Base-by-base conservation (phyloP, 352 stramenopile genomes). In the Globisporangium iwayamae region DNA sequence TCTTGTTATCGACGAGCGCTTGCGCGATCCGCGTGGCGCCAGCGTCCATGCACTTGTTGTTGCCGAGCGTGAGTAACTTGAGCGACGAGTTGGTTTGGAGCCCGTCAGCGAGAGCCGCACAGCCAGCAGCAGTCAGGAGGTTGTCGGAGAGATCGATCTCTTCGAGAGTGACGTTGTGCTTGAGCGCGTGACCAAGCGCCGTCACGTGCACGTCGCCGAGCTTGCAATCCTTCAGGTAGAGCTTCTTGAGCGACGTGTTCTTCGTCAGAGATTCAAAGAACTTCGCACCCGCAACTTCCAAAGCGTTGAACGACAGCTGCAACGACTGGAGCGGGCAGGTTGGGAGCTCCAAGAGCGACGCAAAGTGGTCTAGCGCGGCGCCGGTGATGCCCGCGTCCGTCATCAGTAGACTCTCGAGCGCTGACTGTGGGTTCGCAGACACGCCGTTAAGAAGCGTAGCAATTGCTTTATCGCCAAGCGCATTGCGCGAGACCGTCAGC, bases 91-190 rank as follows among this genome's bases (percentile, higher is more conserved):
- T 94, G 43, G 54, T 32, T 58, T 60, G 38, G 18, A 93, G 69
- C 8, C 79, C 83, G 0, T 74, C 54, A 0, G 75, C 74, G 20
- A 94, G 64, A 7, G 76, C 69, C 36, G 50, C 66, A 46, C 72
- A 83, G 4, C 70, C 65, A 22, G 38, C 62, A 0, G 64, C 34
- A 6, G 74, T 83, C 30, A 92, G 56, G n/a, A 65, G 47, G 56
- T 93, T 94, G 60, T 93, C 80, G 34, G 82, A 90, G 20, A 93
- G 32, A 61, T 94, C 83, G 45, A 93, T 53, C 39, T 84, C 73
- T 20, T 69, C 56, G 47, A 94, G 67, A 25, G 80, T 69, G 59
- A 60, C 25, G 68, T 92, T 93, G 14, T 62, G 53, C n/a, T 68
- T 63, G 10, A 93, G 58, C 0, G 83, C 82, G 18, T 62, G 34